These are phyloP conservation scores for Groenewaldozyma sp. DNA, from an alignment of 1,139 yeast genomes.

Conservation along the genomic window DNA sequence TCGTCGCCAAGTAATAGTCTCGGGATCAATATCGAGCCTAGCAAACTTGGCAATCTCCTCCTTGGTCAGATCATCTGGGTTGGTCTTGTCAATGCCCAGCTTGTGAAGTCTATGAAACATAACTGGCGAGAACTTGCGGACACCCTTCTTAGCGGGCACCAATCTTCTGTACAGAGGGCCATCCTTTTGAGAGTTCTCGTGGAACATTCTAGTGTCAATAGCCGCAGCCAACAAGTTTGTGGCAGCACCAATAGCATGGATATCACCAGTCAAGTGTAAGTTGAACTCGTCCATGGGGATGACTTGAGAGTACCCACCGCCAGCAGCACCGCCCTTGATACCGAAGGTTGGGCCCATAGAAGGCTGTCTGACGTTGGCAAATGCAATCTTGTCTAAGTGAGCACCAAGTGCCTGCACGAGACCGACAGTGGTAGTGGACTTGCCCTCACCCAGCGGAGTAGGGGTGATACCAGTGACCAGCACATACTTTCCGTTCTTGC, in stretches of 20 bases:
- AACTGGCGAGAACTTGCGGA: constrained; percentile 63
- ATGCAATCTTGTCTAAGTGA: constrained; percentile 73
- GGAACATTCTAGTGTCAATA: constrained; percentile 95
- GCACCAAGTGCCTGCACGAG: constrained; percentile 95
- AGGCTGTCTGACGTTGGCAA: constrained; percentile 97
- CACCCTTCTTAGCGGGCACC: constrained; percentile 81
- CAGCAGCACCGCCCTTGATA: constrained; percentile 99
- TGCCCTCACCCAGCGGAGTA: constrained; percentile 97
- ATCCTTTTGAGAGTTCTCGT: constrained; percentile 88
- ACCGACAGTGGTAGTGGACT: constrained; percentile 95
- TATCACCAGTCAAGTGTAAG: constrained; percentile 97
- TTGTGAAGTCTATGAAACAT: constrained; percentile 73
- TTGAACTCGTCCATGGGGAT: constrained; percentile 99
- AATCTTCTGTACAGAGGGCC: constrained; percentile 78
- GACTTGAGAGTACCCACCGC: constrained; percentile 98
- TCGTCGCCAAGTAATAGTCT: constrained; percentile 91
- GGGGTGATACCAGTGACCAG: constrained; percentile 97
- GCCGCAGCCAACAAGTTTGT: constrained; percentile 96
- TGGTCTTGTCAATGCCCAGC: constrained; percentile 69
- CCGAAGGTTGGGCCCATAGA: constrained; percentile 99
- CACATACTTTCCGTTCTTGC: constrained; percentile 78
- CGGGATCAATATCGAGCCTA: constrained; percentile 87
- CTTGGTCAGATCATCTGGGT: constrained; percentile 72
- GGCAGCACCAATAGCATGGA: constrained; percentile 95
- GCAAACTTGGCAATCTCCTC: constrained; percentile 74